phyloP scores from a whole-genome alignment of 2,329 filamentous ascomycete genomes.

The Penicillium brasilianum region DNA sequence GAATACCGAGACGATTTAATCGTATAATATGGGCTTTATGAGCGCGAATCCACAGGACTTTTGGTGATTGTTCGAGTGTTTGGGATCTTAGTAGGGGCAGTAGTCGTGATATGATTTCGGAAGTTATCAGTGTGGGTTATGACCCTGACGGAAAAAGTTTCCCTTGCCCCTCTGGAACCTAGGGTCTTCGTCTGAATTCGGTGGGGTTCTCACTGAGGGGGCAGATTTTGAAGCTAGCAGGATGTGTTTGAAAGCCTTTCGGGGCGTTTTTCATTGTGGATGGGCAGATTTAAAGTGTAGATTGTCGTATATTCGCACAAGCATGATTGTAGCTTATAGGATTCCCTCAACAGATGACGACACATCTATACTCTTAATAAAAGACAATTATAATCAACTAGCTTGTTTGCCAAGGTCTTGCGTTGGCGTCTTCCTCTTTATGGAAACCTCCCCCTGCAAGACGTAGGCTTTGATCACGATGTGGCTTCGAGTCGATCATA shows the following conservation, averaged over 20 bases:
- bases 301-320: not conserved
- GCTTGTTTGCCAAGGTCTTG: not conserved
- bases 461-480: not conserved
- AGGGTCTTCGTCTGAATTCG: not conserved
- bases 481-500: not conserved
- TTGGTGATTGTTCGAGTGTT: not conserved
- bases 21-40: too few species aligned
- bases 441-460: not conserved
- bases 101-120: too few species aligned
- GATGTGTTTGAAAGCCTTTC: not conserved
- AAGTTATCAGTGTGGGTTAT: too few species aligned
- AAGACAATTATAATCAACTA: not conserved
- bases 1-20: too few species aligned
- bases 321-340: not conserved
- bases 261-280: not conserved
- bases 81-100: not conserved
- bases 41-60: too few species aligned
- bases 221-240: not conserved
- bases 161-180: not conserved
- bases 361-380: not conserved
- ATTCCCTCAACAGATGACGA: not conserved
- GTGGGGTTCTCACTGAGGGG: not conserved
- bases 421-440: not conserved
- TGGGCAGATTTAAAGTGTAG: not conserved
- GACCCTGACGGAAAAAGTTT: not conserved